Evolutionary conservation across 129 eudicot species (phyloP).

Genomic region (Glebionis coronaria): DNA sequence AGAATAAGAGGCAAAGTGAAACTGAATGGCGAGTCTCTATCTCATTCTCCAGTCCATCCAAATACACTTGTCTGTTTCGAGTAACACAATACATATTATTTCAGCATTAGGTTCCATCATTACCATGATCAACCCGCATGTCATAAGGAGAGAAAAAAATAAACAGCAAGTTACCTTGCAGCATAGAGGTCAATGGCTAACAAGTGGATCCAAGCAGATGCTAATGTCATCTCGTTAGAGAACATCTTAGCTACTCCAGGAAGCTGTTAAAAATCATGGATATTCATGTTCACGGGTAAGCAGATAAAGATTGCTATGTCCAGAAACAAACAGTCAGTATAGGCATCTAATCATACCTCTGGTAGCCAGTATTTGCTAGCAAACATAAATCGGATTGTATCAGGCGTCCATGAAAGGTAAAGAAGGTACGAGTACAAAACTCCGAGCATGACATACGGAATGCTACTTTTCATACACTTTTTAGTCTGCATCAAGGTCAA

Average conservation of each 20-base stretch:
- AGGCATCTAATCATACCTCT: constrained; percentile 47
- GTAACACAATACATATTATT: background rate
- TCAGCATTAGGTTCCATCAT: background rate
- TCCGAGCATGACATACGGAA: constrained; percentile 75
- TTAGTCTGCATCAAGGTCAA: constrained; percentile 63
- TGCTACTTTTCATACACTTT: constrained; percentile 63
- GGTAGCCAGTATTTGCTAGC: constrained; percentile 94
- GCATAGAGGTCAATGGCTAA: constrained; percentile 84
- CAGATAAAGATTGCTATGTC: background rate
- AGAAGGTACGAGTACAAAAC: constrained; percentile 71
- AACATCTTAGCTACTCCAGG: constrained; percentile 93
- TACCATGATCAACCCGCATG: constrained; percentile 19
- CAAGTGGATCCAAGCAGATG: constrained; percentile 98
- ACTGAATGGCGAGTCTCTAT: constrained; percentile 94
- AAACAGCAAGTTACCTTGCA: constrained; percentile 60
- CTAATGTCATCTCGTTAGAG: constrained; percentile 85
- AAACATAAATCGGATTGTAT: constrained; percentile 72
- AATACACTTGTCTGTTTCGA: constrained; percentile 70
- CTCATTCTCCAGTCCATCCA: constrained; percentile 72
- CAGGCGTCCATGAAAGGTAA: constrained; percentile 95
- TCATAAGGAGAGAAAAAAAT: constrained; percentile 16
- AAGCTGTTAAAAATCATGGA: constrained; percentile 37
- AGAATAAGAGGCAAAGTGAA: constrained; percentile 73
- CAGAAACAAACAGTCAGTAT: too few species aligned
- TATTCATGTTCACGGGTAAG: too few species aligned